Conservation (phyloP, 2,329 filamentous ascomycete species). For the Neofusicoccum sp. region DNA sequence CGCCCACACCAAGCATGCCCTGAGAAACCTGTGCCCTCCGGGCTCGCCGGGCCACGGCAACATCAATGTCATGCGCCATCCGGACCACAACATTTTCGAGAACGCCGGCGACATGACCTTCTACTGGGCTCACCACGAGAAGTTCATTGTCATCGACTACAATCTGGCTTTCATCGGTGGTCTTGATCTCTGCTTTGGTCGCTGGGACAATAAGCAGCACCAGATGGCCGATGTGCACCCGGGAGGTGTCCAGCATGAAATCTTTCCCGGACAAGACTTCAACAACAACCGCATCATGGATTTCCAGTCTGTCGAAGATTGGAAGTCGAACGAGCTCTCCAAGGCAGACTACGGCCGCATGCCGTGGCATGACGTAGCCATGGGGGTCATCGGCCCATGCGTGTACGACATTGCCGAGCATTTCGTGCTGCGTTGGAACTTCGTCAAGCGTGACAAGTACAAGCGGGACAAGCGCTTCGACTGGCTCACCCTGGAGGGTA, state of each 20-base stretch:
- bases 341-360: slow-evolving; percentile 92
- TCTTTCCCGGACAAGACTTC: slow-evolving; percentile 96
- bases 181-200: slow-evolving; percentile 90
- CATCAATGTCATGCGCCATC: slow-evolving; percentile 84
- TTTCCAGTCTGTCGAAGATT: slow-evolving; percentile 85
- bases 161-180: slow-evolving; percentile 89
- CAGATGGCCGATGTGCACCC: slow-evolving; percentile 84
- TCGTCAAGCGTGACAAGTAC: slow-evolving; percentile 95
- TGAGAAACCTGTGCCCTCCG: slow-evolving; percentile 75
- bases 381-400: slow-evolving; percentile 85
- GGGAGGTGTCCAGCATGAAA: slow-evolving; percentile 73
- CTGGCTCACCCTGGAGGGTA: slow-evolving; percentile 78
- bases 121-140: slow-evolving; percentile 98
- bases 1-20: slow-evolving; percentile 83
- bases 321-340: slow-evolving; percentile 88
- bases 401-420: slow-evolving; percentile 95
- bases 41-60: slow-evolving; percentile 82
- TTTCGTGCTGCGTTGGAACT: slow-evolving; percentile 94
- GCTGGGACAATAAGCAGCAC: slow-evolving; percentile 89
- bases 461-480: slow-evolving; percentile 82
- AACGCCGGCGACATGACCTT: slow-evolving; percentile 95
- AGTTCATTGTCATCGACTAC: slow-evolving; percentile 94
- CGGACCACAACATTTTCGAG: slow-evolving; percentile 91
- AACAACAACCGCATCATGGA: slow-evolving; percentile 98
- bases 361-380: slow-evolving; percentile 96